Evolutionary conservation across 2,329 filamentous ascomycete genomes (phyloP), one percentile per base, ranked within the genome.

Genomic region (Fusarium drepaniforme): DNA sequence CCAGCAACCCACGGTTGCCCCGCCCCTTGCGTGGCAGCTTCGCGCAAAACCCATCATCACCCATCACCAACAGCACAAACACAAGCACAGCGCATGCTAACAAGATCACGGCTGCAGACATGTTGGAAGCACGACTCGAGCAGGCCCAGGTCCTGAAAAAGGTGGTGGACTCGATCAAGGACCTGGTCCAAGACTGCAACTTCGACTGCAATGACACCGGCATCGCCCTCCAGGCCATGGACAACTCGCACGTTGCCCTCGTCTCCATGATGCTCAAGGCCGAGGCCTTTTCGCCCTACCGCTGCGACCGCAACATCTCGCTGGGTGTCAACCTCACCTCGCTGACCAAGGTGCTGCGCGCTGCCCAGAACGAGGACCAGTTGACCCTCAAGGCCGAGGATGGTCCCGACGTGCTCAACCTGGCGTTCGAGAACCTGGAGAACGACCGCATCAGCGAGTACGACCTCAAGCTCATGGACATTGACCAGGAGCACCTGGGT

Each of bases 131-230:
- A 91, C 94, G 96, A 87, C 91, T 99, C 85, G 94, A 97, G 84
- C 96, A 98, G 90, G 96, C 97, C 74, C 90, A 91, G 82, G 90
- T 97, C 84, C 91, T 99, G 84, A 99, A 99, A 90, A 98, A 97
- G 93, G 94, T 98, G 75, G 96, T 99, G 81, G 97, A 99, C 84
- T 95, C 97, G 80, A 98, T 99, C 92, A 98, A 98, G 87, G 97
- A 99, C 82, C 92, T 99, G 62, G 97, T 99, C 64, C 97, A 98
- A 86, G 97, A 99, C 88, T 99, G 97, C 92, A 99, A 99, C 88
- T 99, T 99, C 88, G 97, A 99, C 90, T 99, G 97, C 93, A 99
- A 98, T 93, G 97, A 99, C 90, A 96, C 95, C 66, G 97, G 97
- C 74, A 97, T 99, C 82, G 96, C 96, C 62, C 94, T 99, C 67